Base-by-base conservation (phyloP, 345 rosid species). In the Rhizophora apiculata region DNA sequence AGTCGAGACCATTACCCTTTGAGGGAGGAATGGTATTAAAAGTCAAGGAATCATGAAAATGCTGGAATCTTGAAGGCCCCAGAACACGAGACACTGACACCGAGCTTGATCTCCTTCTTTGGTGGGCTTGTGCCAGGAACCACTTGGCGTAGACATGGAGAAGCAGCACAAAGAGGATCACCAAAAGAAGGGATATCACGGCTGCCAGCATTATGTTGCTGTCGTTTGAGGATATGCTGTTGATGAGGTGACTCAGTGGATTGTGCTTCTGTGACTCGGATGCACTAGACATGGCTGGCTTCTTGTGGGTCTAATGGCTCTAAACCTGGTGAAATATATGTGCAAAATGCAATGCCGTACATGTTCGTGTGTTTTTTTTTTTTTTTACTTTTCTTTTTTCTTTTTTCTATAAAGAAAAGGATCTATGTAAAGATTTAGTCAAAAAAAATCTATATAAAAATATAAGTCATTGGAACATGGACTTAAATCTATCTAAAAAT, bases 101-200 rank as follows among this genome's bases (percentile, higher is more conserved):
- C 30, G 85, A 73, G 57, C 69, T 62, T 27, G 74, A 56, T 8
- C 73, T 67, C 20, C 80, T 39, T 20, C 78, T 63, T 1, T 39
- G 80, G 55, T 78, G 83, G 60, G 89, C 77, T 24, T 77, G 85
- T 8, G 85, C 78, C 69, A 86, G 78, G 87, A 82, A 85, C 80
- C 85, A 88, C 66, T 80, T 83, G 77, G 98, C 93, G 65, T 92
- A 92, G 78, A 92, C 72, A 70, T 92, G 95, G 73, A 92, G 96
- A 68, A 92, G 85, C 59, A 90, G 52, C 62, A 92, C 90, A 61
- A 90, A 88, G 74, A 92, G 89, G 75, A 90, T 83, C 8, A 87
- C 95, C 16, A 90, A 64, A 27, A 92, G 93, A 3, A 92, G 82
- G 34, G 87, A 85, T 61, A 87, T 83, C 18, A 90, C 70, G 13